Percentiles rank a stretch among this genome's conserved stretches.
These are phyloP conservation scores for Trichosporon sp. DNA, from an alignment of 1,284 basidiomycete genomes.

Conservation along the genomic window DNA sequence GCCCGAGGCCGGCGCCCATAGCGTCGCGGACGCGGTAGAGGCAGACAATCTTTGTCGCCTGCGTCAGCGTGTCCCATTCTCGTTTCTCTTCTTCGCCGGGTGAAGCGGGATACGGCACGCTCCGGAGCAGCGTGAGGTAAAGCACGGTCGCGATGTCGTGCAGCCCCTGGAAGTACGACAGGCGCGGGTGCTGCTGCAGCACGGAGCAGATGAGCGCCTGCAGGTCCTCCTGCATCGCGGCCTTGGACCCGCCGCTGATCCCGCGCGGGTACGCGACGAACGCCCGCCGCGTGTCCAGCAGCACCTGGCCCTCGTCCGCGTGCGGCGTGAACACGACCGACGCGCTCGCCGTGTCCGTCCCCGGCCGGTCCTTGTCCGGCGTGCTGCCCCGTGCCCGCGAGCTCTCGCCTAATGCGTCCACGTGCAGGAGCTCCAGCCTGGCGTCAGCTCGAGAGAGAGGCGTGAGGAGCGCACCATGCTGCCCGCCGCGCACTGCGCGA, in stretches of 20 bases:
- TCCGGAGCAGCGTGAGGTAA: slow-evolving; percentile 63
- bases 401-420: slow-evolving; percentile 6
- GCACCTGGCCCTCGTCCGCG: slow-evolving; percentile 75
- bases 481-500: slow-evolving; percentile 29
- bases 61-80: slow-evolving; percentile 61
- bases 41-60: slow-evolving; percentile 55
- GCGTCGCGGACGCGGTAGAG: slow-evolving; percentile 79
- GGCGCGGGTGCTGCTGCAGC: slow-evolving; percentile 64
- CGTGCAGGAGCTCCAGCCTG: slow-evolving; percentile 33
- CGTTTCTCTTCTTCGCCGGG: slow-evolving; percentile 24
- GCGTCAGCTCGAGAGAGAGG: slow-evolving; percentile 5
- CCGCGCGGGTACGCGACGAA: slow-evolving; percentile 81
- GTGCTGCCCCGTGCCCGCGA: background rate
- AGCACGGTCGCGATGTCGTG: slow-evolving; percentile 87
- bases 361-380: background rate
- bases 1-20: slow-evolving; percentile 79
- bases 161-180: slow-evolving; percentile 90
- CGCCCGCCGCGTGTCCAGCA: slow-evolving; percentile 77
- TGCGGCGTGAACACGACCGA: slow-evolving; percentile 51
- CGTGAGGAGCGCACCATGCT: slow-evolving; percentile 37
- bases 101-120: background rate
- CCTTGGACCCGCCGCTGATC: slow-evolving; percentile 40
- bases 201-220: slow-evolving; percentile 69
- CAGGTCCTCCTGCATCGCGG: slow-evolving; percentile 62
- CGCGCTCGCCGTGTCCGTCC: slow-evolving; percentile 10